Conservation (phyloP, 169 alveolate genomes). For the Plasmodium malariae region DNA sequence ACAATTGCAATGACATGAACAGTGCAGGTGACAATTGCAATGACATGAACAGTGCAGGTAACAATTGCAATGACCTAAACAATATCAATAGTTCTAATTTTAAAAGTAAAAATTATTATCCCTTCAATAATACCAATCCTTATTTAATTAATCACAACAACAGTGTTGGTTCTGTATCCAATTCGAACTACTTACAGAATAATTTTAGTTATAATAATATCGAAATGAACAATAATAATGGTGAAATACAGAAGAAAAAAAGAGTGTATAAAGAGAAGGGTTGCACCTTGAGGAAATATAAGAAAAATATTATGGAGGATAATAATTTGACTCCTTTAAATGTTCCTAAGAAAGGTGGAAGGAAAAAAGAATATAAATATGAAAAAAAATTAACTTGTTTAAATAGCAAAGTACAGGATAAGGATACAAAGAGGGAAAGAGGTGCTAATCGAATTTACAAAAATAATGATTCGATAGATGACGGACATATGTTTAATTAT, state of each 20-base stretch:
- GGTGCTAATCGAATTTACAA: background rate
- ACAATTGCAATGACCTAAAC: background rate
- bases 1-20: background rate
- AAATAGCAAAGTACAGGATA: constrained; percentile 1
- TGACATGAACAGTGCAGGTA: background rate
- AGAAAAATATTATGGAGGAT: background rate
- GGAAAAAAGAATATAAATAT: constrained; percentile 15
- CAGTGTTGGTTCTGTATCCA: background rate
- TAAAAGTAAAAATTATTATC: constrained; percentile 11
- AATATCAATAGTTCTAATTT: background rate
- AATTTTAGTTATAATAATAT: background rate
- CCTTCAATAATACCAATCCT: background rate
- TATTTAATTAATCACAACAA: background rate
- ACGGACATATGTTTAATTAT: background rate
- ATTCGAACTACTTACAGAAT: background rate
- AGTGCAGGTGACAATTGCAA: background rate
- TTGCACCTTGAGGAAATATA: constrained; percentile 14
- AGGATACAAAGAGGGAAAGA: background rate
- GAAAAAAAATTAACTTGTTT: background rate
- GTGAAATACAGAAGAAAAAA: background rate
- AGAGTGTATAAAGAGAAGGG: background rate
- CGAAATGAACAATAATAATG: background rate
- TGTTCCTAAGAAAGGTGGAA: background rate
- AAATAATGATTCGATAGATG: background rate
- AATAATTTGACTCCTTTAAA: background rate